Evolutionary conservation across 1,284 basidiomycete genomes (phyloP), one percentile per base, ranked within the genome.

Genomic region (Takashimella tepidaria): DNA sequence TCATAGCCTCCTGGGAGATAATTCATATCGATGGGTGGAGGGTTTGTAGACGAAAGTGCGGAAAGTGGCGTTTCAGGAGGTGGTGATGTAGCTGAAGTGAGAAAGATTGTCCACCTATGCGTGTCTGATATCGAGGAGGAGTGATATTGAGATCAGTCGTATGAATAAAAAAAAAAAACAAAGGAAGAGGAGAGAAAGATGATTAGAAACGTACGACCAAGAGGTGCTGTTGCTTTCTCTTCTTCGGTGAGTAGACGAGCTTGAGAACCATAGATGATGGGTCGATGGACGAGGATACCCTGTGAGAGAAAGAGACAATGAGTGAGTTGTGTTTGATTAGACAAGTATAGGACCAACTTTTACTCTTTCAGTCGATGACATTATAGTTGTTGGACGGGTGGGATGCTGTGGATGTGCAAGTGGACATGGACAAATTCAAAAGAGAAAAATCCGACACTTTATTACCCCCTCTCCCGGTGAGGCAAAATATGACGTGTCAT

Each of bases 211-310:
- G 61, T 50, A 76, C 74, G 73, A 5, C 61, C 64, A 16, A 62
- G 54, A 5, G 73, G 69, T 21, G 73, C 72, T 6, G 53, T 49
- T 16, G 58, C 54, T 49, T 60, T 64, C 53, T 97, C 93, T 61
- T 86, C 83, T 6, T 83, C 79, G 0, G 84, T 86, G 58, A 98
- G 74, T 25, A 93, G 84, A 1, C 84, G 82, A 11, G 95, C 89
- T n/a, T 88, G 89, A 69, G 96, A 98, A 52, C 96, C 96, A 76
- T 97, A 97, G 58, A 98, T 89, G 61, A 99, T 84, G 0, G 92
- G 89, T 44, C 96, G 82, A 71, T 86, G 85, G 54, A 98, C 89
- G 62, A 84, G 87, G 27, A 97, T 77, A 47, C 92, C 92, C 92
- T 96, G 59, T 19, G 31, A 37, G 31, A 16, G 31, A 16, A 37